Base-by-base conservation (phyloP, 2,329 filamentous ascomycete genomes). In the Aaosphaeria arxii region DNA sequence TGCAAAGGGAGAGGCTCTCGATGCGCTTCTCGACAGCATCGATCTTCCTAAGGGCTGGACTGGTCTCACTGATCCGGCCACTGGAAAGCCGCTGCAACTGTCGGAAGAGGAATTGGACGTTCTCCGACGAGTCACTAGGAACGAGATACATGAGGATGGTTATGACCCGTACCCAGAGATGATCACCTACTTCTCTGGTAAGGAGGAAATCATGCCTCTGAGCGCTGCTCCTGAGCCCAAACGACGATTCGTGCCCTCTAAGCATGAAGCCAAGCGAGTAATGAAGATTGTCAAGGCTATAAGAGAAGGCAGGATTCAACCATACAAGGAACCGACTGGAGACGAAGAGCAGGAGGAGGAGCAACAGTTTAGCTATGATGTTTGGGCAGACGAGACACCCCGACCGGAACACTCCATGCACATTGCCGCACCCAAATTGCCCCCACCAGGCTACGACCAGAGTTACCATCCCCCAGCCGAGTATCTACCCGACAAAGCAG, bases 261-360 rank as follows among this genome's bases (percentile, higher is more conserved):
- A 96, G 73, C 90, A 99, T 70, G 94, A 99, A 72, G 88, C 89
- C 31, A 96, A 96, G 77, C 84, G 91, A 48, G 84, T 99, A 44
- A 96, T 96, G 84, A 97, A 99, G 76, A 85, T 99, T 62, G 94
- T 97, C 46, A 90, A 89, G 64, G 94, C 94, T 35, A 99, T 99
- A 59, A 85, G 88, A 56, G 92, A 97, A 72, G 94, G 95, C 33
- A 85, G 91, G 43, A 97, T 99, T 57, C 76, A 95, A 62, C 95
- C 95, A 4, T 95, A 95, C 75, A 90, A 86, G 66, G 83, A 90
- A 4, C 84, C 85, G 0, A 79, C 84, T 62, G 88, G 89, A 59
- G 81, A 85, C 53, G 83, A 91, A 55, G 84, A 89, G 47, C 82
- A 88, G 45, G 82, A 87, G 45, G 84, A 87, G 43, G 84, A 88